Base-by-base conservation (phyloP, 495 filamentous ascomycete genomes). In the Alectoria sarmentosa region DNA sequence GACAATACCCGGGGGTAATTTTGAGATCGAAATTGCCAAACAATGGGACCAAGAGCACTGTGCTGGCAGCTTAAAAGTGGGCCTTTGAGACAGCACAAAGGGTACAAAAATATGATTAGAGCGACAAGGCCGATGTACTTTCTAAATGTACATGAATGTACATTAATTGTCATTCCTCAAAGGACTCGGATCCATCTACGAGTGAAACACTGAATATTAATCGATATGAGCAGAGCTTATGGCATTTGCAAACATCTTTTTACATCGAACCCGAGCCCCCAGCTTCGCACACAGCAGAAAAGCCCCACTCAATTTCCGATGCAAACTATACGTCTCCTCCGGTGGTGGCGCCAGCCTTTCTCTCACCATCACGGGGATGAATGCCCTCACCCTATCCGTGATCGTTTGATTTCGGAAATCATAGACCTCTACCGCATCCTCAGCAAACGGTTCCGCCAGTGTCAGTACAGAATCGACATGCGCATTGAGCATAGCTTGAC, bases 321-420 rank as follows among this genome's bases (percentile, higher is more conserved):
- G 94, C 73, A 98, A 73, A 74, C 89, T 93, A 70, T 98, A 98
- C 65, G 95, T 98, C 81, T 98, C 94, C 78, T 98, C 95, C 0
- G 94, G 94, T 48, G 95, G 94, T 19, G 95, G 94, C 14, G 89
- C 84, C 44, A 98, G 74, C 30, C 94, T 76, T 78, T 98, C 94
- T 57, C 84, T 82, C 38, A 98, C 79, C 95, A 98, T 98, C 38
- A 94, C 75, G 11, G 93, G 94, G 68, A 98, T 98, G 30, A 94
- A 79, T 19, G 75, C 83, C 65, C 89, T 85, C 36, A 98, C 92
- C 15, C 94, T 80, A 64, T 96, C 92, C 10, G 94, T 98, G 63
- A 98, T 96, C 14, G 92, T 98, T 80, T 98, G 94, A 67, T 92
- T 85, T 38, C 79, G 76, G 74, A 98, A 98, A 70, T 98, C 91